Base-by-base conservation (phyloP, 2,329 filamentous ascomycete genomes). In the Fusarium sp. region DNA sequence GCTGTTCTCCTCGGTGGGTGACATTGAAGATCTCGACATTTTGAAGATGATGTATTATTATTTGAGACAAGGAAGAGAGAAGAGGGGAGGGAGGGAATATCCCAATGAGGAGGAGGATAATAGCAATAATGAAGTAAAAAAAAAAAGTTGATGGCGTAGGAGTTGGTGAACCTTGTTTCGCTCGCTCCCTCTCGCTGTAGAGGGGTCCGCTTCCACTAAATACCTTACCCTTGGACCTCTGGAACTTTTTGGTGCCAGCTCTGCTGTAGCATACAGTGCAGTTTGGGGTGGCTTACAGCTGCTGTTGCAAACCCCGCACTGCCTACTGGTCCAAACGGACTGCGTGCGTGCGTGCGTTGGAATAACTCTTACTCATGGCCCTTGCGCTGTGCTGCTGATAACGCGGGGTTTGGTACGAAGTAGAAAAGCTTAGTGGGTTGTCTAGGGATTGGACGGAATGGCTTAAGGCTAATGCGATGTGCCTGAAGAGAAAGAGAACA, bases 1-100 rank as follows among this genome's bases (percentile, higher is more conserved):
- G 9, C n/a, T 67, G 61, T 60, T 76, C 36, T 81, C 81, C 47
- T 81, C 81, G 68, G 75, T 75, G 33, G 78, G 78, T 61, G 78
- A 78, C 82, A 81, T 82, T 77, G 60, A 66, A 55, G 64, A 69
- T 47, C 66, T 57, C 28, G 61, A 66, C 66, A 69, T 68, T 15
- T 24, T 68, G 38, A 16, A 33, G 30, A 9, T 7, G 7, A 28
- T 14, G 20, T 20, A 11, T 35, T 35, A 45, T 42, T 20, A 31
- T 26, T 7, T 59, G 30, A 26, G 45, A 55, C 28, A 41, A 16
- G 28, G 22, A 6, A 39, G 33, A 35, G 26, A 30, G 28, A 47
- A 20, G 39, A 48, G 48, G 8, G n/a, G 39, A 53, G 39, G 36
- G 38, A 48, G 16, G 42, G 48, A 57, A 45, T 62, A 20, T n/a